These are phyloP conservation scores for Quercus tomentella DNA, from an alignment of 331 rosid genomes.

Conservation along the genomic window DNA sequence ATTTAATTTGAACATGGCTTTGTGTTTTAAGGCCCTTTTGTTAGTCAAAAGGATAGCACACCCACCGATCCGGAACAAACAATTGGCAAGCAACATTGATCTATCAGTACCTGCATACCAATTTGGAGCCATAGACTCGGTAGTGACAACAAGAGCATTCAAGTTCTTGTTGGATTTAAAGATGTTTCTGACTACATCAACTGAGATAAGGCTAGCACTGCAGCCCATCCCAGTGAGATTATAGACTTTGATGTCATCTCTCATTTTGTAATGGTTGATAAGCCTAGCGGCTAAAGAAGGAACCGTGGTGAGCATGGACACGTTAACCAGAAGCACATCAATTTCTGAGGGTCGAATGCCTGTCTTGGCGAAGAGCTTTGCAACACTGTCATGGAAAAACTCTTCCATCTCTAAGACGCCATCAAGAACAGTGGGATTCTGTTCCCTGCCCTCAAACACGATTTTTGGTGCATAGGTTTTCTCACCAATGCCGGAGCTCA, in stretches of 20 bases:
- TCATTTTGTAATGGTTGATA: constrained; percentile 65
- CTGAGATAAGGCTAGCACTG: constrained; percentile 71
- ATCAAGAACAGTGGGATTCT: constrained; percentile 45
- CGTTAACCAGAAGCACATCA: constrained; percentile 78
- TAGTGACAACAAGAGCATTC: constrained; percentile 64
- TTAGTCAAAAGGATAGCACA: constrained; percentile 71
- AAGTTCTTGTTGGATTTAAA: constrained; percentile 55
- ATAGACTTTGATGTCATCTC: constrained; percentile 61
- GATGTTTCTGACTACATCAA: constrained; percentile 44
- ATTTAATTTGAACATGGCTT: constrained; percentile 51
- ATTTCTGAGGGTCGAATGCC: constrained; percentile 55
- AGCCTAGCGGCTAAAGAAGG: constrained; percentile 70
- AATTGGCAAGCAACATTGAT: constrained; percentile 81
- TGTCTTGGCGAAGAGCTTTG: constrained; percentile 44
- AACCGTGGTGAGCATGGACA: constrained; percentile 53
- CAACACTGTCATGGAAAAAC: constrained; percentile 60
- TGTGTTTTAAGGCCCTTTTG: constrained; percentile 41
- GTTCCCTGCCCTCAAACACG: constrained; percentile 53
- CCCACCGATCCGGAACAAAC: constrained; percentile 79
- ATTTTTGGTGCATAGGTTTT: constrained; percentile 78
- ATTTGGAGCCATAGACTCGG: constrained; percentile 73
- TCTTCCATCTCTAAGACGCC: constrained; percentile 72
- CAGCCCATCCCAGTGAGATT: constrained; percentile 96
- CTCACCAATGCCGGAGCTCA: constrained; percentile 89
- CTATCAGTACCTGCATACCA: constrained; percentile 83